Evolutionary conservation across 257 asterid genomes (phyloP).

Genomic region (Scutellaria baicalensis): DNA sequence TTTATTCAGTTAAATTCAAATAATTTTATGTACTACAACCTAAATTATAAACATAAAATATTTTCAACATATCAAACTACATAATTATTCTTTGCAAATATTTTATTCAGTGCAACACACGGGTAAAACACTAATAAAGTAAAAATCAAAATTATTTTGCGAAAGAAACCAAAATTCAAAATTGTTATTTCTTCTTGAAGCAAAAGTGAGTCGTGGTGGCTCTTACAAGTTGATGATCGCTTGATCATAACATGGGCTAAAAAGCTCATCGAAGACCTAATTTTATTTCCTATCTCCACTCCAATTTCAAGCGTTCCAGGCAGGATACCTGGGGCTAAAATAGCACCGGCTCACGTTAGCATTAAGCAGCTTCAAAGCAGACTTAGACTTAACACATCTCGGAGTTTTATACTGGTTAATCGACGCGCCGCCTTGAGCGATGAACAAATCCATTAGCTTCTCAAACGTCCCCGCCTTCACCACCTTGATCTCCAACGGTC

Average conservation of each 20-base stretch:
- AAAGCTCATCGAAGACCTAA: neutral
- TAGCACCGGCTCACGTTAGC: constrained; percentile 44
- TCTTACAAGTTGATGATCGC: constrained; percentile 13
- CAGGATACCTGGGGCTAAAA: constrained; percentile 66
- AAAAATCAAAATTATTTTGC: neutral
- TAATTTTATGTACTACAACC: too few relatives aligned
- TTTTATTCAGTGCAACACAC: too few relatives aligned
- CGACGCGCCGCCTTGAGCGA: constrained; percentile 65
- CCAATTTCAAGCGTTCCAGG: constrained; percentile 54
- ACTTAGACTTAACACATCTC: constrained; percentile 53
- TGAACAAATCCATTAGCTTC: constrained; percentile 60
- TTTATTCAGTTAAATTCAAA: too few relatives aligned
- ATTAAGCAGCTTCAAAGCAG: constrained; percentile 56
- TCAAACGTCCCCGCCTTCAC: constrained; percentile 62
- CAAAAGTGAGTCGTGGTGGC: neutral
- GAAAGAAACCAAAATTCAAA: constrained; percentile 9
- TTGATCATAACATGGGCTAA: neutral
- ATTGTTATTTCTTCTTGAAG: constrained; percentile 21
- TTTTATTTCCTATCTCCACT: constrained; percentile 19
- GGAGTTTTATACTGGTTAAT: constrained; percentile 79
- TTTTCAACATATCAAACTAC: too few relatives aligned
- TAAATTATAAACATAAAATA: too few relatives aligned
- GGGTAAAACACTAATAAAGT: too few relatives aligned
- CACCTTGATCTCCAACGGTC: constrained; percentile 64
- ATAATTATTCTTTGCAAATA: too few relatives aligned